Conservation (phyloP, 345 rosid species). For the Pistacia integerrima region DNA sequence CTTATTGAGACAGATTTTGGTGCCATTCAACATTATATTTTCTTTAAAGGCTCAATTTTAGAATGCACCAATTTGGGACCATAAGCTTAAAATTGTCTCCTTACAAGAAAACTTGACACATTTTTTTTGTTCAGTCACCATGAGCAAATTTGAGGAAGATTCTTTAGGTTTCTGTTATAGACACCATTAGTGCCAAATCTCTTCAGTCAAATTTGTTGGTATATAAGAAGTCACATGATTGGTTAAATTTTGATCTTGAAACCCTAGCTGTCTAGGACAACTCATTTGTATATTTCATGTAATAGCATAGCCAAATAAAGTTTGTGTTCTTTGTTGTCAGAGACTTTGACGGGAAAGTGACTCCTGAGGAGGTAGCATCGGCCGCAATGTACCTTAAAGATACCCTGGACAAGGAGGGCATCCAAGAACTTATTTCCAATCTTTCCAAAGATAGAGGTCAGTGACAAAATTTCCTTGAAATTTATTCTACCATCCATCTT, state of each 20-base stretch:
- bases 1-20: no score
- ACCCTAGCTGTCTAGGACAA: background rate
- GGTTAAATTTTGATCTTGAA: constrained; percentile 1
- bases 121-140: background rate
- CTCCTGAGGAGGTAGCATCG: constrained; percentile 91
- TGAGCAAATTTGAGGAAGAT: background rate
- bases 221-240: background rate
- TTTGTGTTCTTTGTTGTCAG: constrained; percentile 40
- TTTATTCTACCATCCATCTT: background rate
- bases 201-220: background rate
- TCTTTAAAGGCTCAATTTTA: background rate
- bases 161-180: background rate
- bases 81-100: no score
- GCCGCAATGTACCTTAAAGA: constrained; percentile 86
- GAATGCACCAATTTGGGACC: no score
- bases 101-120: no score
- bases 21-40: background rate
- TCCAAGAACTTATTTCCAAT: constrained; percentile 82
- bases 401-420: constrained; percentile 84
- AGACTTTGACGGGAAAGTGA: constrained; percentile 93
- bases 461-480: constrained; percentile 20
- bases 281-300: background rate
- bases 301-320: constrained; percentile 10
- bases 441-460: constrained; percentile 89
- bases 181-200: background rate